Evolutionary conservation across 2,329 filamentous ascomycete genomes (phyloP).

Genomic region (Sclerotinia spermophila): DNA sequence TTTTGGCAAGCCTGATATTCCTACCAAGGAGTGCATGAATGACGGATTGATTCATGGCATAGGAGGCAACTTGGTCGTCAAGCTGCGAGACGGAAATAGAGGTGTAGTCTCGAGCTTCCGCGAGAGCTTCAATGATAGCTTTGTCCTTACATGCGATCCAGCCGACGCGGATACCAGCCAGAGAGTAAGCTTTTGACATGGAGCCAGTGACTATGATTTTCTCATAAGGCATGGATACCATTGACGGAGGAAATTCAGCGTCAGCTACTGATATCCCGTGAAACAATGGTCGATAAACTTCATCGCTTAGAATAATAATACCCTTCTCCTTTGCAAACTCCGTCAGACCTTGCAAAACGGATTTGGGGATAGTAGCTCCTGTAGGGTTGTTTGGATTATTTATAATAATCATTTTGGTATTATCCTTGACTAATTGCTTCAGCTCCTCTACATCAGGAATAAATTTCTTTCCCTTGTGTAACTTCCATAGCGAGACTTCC

Average conservation of each 20-base stretch:
- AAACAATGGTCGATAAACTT: conserved; percentile 82
- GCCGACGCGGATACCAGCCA: conserved; percentile 77
- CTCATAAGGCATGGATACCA: conserved; percentile 67
- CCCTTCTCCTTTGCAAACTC: conserved; percentile 58
- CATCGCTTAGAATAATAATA: conserved; percentile 69
- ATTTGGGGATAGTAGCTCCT: conserved; percentile 63
- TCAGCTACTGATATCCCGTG: conserved; percentile 45
- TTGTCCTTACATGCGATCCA: conserved; percentile 71
- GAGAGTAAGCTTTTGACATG: conserved; percentile 79
- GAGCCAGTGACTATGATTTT: conserved; percentile 72
- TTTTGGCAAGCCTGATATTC: conserved; percentile 64
- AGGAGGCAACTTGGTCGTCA: conserved; percentile 74
- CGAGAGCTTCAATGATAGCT: conserved; percentile 59
- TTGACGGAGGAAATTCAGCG: conserved; percentile 58
- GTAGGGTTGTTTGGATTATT: conserved; percentile 84
- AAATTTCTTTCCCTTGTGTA: conserved; percentile 62
- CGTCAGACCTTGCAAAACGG: conserved; percentile 58
- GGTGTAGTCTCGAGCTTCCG: conserved; percentile 72
- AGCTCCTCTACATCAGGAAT: conserved; percentile 65
- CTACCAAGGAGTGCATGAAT: conserved; percentile 60
- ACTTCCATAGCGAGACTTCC: conserved; percentile 72
- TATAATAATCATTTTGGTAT: conserved; percentile 68
- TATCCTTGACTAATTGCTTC: conserved; percentile 58
- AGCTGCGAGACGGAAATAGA: conserved; percentile 82
- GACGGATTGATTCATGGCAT: conserved; percentile 63